These are phyloP conservation scores for Termitomyces sp. DNA, from an alignment of 768 basidiomycete genomes.

Conservation along the genomic window DNA sequence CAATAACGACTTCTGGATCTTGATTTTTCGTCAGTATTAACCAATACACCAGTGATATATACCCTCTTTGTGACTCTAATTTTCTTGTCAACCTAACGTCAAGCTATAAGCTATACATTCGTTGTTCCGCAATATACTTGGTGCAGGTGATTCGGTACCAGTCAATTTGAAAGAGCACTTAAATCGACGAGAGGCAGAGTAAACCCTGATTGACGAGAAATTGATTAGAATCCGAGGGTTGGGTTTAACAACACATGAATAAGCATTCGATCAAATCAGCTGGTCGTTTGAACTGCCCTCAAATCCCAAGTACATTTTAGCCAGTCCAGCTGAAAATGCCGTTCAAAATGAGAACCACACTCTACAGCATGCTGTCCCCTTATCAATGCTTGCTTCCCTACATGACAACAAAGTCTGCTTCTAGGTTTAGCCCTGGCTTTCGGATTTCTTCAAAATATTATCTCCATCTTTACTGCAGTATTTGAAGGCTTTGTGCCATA, in stretches of 20 bases:
- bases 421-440: constrained; percentile 3
- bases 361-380: not conserved
- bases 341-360: not conserved
- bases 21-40: not conserved
- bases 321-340: too few species aligned
- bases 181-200: too few species aligned
- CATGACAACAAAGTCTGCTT: not conserved
- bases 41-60: not conserved
- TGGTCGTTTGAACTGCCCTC: too few species aligned
- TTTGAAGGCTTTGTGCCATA: not conserved
- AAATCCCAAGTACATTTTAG: not conserved
- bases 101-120: too few species aligned
- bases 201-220: too few species aligned
- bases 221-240: too few species aligned
- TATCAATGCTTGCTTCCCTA: not conserved
- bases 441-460: not conserved
- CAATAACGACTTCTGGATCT: not conserved
- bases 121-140: not conserved
- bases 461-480: not conserved
- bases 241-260: too few species aligned
- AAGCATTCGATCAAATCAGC: too few species aligned
- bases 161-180: too few species aligned
- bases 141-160: too few species aligned
- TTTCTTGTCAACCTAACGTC: not conserved
- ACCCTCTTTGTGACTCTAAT: not conserved